Evolutionary conservation across 495 filamentous ascomycete species (phyloP).

Genomic region (Daldinia childiae): DNA sequence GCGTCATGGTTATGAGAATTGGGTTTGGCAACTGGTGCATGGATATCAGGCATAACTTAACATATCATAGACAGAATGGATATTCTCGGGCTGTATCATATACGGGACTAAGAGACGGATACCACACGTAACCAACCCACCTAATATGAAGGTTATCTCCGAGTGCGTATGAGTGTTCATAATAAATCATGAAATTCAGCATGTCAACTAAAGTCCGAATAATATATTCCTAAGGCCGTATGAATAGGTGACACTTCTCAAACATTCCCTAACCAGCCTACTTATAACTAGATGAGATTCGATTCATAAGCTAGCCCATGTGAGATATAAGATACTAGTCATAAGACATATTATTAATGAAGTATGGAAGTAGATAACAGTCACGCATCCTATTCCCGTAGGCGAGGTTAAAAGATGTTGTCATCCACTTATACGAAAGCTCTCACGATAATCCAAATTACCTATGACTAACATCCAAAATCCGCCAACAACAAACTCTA

Average conservation of each 20-base stretch:
- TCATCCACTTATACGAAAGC: not conserved
- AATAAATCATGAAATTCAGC: not conserved
- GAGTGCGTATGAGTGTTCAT: conserved; percentile 1
- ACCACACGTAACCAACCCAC: not conserved
- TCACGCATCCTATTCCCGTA: not conserved
- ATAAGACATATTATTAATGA: not conserved
- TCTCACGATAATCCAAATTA: not conserved
- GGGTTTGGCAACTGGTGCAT: conserved; percentile 9
- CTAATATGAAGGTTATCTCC: conserved; percentile 1
- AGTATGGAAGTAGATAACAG: not conserved
- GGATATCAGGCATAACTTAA: conserved; percentile 1
- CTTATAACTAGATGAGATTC: not conserved
- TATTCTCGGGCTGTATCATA: conserved; percentile 15
- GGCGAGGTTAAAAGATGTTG: not conserved
- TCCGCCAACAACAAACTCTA: no score
- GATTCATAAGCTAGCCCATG: not conserved
- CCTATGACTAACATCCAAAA: not conserved
- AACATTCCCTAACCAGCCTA: not conserved
- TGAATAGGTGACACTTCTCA: not conserved
- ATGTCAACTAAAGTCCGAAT: not conserved
- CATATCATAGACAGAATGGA: conserved; percentile 22
- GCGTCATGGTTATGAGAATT: conserved; percentile 21
- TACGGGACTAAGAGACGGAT: not conserved
- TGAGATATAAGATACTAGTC: not conserved
- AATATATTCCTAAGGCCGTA: not conserved